These are phyloP conservation scores for Drechslerella stenobrocha DNA, from an alignment of 2,329 filamentous ascomycete species.

Conservation along the genomic window DNA sequence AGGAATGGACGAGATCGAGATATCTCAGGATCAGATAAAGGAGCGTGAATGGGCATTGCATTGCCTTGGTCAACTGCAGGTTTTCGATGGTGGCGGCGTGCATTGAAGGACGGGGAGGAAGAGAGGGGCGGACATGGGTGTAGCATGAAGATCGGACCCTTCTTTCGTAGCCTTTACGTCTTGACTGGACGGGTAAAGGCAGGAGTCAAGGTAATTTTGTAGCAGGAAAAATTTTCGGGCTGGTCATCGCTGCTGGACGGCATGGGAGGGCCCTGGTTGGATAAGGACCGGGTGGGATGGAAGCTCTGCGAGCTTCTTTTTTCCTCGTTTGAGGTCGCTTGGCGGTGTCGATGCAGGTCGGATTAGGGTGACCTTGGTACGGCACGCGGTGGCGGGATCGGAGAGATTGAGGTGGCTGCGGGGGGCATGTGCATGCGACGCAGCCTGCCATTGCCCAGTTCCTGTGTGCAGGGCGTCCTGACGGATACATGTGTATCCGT, in stretches of 20 bases:
- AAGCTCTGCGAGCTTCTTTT: too few species aligned
- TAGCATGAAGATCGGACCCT: not conserved
- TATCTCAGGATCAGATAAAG: constrained; percentile 47
- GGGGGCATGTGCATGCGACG: not conserved
- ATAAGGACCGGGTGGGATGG: too few species aligned
- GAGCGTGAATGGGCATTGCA: not conserved
- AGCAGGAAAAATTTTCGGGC: constrained; percentile 27
- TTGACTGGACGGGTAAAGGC: not conserved
- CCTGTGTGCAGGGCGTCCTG: too few species aligned
- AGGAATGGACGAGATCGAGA: constrained; percentile 10
- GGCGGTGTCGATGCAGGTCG: too few species aligned
- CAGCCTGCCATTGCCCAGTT: not conserved
- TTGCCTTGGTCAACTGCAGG: not conserved
- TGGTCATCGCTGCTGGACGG: constrained; percentile 13
- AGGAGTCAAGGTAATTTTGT: constrained; percentile 8
- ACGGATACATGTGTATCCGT: too few species aligned
- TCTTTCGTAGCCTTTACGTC: not conserved
- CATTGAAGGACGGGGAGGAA: not conserved
- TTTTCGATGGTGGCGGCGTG: constrained; percentile 8
- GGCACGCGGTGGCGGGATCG: too few species aligned
- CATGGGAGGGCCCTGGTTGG: constrained; percentile 31
- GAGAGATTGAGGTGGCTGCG: too few species aligned
- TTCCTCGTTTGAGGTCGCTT: too few species aligned
- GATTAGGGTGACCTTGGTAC: too few species aligned
- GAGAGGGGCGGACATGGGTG: not conserved